Conservation (phyloP, 306 rosid genomes). For the Bauhinia variegata region DNA sequence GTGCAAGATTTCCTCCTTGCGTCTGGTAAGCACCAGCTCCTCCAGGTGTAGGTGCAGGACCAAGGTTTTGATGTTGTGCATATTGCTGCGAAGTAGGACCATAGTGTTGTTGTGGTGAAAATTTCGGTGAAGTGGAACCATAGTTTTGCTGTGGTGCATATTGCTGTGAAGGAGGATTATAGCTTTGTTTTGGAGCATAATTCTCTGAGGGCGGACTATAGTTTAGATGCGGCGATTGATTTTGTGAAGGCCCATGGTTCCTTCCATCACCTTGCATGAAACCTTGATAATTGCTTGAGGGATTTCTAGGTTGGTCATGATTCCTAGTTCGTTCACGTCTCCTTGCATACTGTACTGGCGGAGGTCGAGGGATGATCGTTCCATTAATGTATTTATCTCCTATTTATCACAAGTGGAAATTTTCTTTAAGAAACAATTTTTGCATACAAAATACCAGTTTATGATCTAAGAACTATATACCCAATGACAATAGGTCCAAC, state of each 20-base stretch:
- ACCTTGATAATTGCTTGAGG: constrained; percentile 45
- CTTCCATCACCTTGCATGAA: constrained; percentile 59
- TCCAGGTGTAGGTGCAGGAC: constrained; percentile 44
- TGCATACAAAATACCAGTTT: constrained; percentile 3
- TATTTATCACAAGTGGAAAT: constrained; percentile 37
- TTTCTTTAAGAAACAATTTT: background rate
- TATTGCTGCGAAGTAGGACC: constrained; percentile 24
- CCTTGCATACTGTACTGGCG: constrained; percentile 75
- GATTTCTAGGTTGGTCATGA: constrained; percentile 53
- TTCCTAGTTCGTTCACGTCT: constrained; percentile 50
- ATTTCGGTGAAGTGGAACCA: constrained; percentile 30
- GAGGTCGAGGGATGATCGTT: constrained; percentile 82
- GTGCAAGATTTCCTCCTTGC: constrained; percentile 38
- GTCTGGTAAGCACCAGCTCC: constrained; percentile 46
- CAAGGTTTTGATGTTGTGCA: constrained; percentile 47
- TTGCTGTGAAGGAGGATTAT: constrained; percentile 42
- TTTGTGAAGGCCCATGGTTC: constrained; percentile 57
- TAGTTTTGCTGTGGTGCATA: constrained; percentile 37
- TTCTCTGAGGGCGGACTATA: constrained; percentile 45
- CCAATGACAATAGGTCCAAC: constrained; percentile 7
- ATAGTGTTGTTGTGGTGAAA: constrained; percentile 44
- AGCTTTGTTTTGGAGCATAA: constrained; percentile 47
- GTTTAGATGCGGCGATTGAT: constrained; percentile 44
- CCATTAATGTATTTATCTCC: constrained; percentile 91
- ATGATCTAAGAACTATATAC: background rate